Evolutionary conservation across 2,329 filamentous ascomycete genomes (phyloP), one percentile per base, ranked within the genome.

Genomic region (Fusarium sp.): DNA sequence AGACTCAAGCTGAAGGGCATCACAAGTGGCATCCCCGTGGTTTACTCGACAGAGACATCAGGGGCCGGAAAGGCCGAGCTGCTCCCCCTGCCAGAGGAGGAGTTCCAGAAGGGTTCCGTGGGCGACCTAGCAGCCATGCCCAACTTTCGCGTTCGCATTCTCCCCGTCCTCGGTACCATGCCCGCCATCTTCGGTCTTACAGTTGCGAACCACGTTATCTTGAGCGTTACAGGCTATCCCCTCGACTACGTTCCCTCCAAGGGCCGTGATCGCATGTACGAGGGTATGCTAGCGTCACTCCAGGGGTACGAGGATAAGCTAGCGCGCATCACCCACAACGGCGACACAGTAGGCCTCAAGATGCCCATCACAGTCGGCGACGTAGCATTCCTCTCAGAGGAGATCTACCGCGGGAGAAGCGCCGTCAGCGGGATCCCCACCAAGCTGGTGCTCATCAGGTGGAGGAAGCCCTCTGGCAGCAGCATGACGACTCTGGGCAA

Each of bases 151-250:
- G 94, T 98, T 11, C 89, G 96, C n/a, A 99, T 99, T 66, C 84
- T 99, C 10, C 96, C 96, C 0, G 96, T 99, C 0, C 85, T 99
- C 4, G 96, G 96, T 1, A 99, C 96, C 0, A 98, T 99, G 95
- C 96, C 96, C 0, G 96, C 96, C 3, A 92, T 98, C 1, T 99
- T 99, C 81, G 96, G 96, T 10, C 93, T 98, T 65, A 93, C 93
- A 0, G 90, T 94, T 10, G 96, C 96, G 5, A 99, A 98, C 83
- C 94, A 98, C 80, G 91, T 98, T 69, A 96, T 99, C 74, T 88
- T 97, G 65, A 90, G 91, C 67, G 89, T 98, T 56, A 86, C 89
- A 7, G 93, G 92, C 9, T 99, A 99, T 78, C 96, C 96, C 0
- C 89, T 93, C 57, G 95, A 97, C 72, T 97, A 96, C 80, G 85